A percentile compares a stretch with the other conserved stretches of the same genome.
Conservation (phyloP, 2,329 filamentous ascomycete species). For the Penicillium sp. region DNA sequence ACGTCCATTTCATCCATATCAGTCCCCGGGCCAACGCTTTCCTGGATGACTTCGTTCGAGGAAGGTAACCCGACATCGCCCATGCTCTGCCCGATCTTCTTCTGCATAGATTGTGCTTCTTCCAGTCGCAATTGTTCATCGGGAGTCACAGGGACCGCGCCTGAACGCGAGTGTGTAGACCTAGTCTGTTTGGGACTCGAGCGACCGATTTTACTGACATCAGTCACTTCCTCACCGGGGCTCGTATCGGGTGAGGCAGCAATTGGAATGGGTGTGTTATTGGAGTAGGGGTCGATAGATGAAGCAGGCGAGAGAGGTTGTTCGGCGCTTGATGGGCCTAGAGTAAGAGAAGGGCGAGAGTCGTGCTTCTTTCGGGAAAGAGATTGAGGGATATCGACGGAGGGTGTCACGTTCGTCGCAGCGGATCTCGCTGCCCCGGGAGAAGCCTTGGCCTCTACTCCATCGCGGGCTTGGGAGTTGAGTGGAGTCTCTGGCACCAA, state of each 20-base stretch:
- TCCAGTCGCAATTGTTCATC: slow-evolving; percentile 59
- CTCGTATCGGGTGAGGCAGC: slow-evolving; percentile 72
- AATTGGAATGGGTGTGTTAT: slow-evolving; percentile 67
- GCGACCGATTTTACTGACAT: slow-evolving; percentile 47
- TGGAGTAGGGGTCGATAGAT: slow-evolving; percentile 66
- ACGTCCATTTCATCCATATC: slow-evolving; percentile 21
- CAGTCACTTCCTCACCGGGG: slow-evolving; percentile 60
- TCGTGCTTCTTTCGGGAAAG: slow-evolving; percentile 28
- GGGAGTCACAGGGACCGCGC: slow-evolving; percentile 49
- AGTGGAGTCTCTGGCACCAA: slow-evolving; percentile 23
- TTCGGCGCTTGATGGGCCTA: slow-evolving; percentile 30
- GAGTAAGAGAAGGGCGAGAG: slow-evolving; percentile 27
- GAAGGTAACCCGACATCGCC: slow-evolving; percentile 9
- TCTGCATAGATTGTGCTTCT: slow-evolving; percentile 48
- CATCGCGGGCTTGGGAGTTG: slow-evolving; percentile 25
- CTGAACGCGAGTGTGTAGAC: slow-evolving; percentile 24
- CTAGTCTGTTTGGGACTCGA: slow-evolving; percentile 26
- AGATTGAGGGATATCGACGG: slow-evolving; percentile 17
- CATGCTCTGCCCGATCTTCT: slow-evolving; percentile 20
- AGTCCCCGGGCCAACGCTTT: slow-evolving; percentile 16
- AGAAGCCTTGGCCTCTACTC: slow-evolving; percentile 18
- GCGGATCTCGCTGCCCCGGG: slow-evolving; percentile 20
- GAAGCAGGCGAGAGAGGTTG: slow-evolving; percentile 57
- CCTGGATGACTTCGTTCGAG: slow-evolving; percentile 29
- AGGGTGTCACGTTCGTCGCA: slow-evolving; percentile 12